Percentiles rank a stretch among this genome's conserved stretches.
These are phyloP conservation scores for Nothopassalora personata DNA, from an alignment of 2,329 filamentous ascomycete species.

Conservation along the genomic window DNA sequence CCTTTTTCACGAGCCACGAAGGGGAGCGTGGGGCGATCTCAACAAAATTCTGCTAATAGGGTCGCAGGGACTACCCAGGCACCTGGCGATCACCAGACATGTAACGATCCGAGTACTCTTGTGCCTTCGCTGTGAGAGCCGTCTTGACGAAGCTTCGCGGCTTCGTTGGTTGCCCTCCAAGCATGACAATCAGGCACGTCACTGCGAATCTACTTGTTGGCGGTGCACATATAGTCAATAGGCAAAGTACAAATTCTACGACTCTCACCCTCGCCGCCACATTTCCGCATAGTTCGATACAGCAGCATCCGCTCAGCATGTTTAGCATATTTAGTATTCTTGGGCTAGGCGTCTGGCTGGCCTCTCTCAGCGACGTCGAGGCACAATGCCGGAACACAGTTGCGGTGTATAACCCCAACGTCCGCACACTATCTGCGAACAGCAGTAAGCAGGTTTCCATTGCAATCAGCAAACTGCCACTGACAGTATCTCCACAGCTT, in stretches of 20 bases:
- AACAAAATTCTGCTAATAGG: not conserved
- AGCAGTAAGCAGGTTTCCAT: conserved; percentile 4
- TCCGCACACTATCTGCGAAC: conserved; percentile 19
- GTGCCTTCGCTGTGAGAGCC: not conserved
- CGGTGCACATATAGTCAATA: not conserved
- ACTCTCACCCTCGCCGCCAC: not conserved
- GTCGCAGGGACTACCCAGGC: not conserved
- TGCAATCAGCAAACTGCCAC: not conserved
- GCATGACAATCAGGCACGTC: not conserved
- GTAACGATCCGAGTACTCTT: not conserved
- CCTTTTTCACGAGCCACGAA: not conserved
- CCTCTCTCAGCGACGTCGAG: not conserved
- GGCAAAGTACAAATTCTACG: not conserved
- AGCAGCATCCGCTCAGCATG: not conserved
- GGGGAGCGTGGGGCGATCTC: not conserved
- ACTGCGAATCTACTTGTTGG: not conserved
- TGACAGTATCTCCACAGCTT: conserved; percentile 5
- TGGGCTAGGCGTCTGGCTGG: not conserved
- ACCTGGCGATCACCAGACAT: not conserved
- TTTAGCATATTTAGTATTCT: not conserved
- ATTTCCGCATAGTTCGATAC: not conserved
- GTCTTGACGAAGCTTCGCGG: not conserved
- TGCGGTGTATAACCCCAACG: conserved; percentile 15
- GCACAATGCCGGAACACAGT: conserved; percentile 24
- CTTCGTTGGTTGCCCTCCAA: not conserved